Evolutionary conservation across 352 stramenopile genomes (phyloP), one percentile per base, ranked within the genome.

Genomic region (Globisporangium mamillatum): DNA sequence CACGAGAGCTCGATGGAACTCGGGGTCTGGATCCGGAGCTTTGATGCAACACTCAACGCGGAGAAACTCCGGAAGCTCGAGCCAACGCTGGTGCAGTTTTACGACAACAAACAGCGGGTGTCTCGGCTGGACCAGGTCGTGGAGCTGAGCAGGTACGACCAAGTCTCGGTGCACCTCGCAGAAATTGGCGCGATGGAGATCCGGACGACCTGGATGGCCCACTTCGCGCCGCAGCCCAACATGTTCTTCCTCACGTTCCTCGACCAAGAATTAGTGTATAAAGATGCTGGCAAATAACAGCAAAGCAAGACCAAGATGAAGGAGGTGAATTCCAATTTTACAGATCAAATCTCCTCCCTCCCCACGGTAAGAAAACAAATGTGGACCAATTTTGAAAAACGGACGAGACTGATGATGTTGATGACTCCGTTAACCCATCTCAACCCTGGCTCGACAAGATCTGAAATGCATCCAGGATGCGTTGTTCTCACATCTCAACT

Each of bases 101-200:
- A 75, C 68, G 63, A 78, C 57, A 76, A 78, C 73, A 84, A 81
- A 68, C 64, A 70, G 52, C 75, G 72, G 27, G 71, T 81, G 54
- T 84, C 77, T 36, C 74, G 76, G 24, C 59, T 81, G 55, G 76
- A 83, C 41, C 58, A 22, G 22, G 62, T 73, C 38, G 56, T 83
- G 27, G 52, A 78, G 18, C 57, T 83, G 25, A 53, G 46, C n/a
- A 72, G 65, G 29, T 60, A 68, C 36, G 77, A 84, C 64, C 60
- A 71, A 27, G 60, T 84, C 10, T 74, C 61, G 9, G 55, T 84
- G 32, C 69, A 77, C 24, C 24, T 70, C 20, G 8, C 34, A 18
- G 44, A 59, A 24, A 14, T 60, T 5, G 16, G 18, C 25, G 46
- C 18, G 32, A 22, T 25, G 32, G 14, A 20, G 4, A 52, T 46